Base-by-base conservation (phyloP, 2,329 filamentous ascomycete species). In the Pseudofabraea citricarpa region DNA sequence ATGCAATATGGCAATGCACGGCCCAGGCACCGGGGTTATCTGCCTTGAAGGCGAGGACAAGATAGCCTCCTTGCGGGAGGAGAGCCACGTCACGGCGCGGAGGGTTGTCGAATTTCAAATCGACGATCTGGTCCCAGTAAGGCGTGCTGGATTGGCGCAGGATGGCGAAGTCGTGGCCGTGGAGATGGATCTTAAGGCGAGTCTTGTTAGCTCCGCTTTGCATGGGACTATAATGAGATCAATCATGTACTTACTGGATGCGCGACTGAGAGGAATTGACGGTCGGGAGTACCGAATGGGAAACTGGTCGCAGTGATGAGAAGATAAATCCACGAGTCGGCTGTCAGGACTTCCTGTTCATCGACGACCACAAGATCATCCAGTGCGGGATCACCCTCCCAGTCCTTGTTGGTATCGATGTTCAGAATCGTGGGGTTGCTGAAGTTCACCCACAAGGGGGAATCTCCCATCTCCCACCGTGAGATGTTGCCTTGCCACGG, bases 21-120 rank as follows among this genome's bases (percentile, higher is more conserved):
- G 72, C 55, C 71, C 71, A 74, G 0, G 60, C 57, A 1, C 72
- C 72, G 3, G 72, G 68, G 55, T 75, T 77, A 42, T 67, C 63
- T 0, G 66, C 65, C 50, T 72, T 61, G 47, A 73, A 70, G 3
- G 70, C 72, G 42, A 77, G 59, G 21, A 73, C 68, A 4, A 74
- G 43, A 53, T 70, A 69, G 3, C 43, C 43, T n/a, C 20, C 22
- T 3, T 18, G 26, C 8, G 36, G 36, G 9, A 76, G 59, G 50
- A 72, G 64, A 9, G 70, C 69, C 2, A 69, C 67, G 51, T 76
- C 73, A 24, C 74, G 65, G 5, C 74, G 67, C 24, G 68, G 64
- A 1, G 73, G 71, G 50, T 74, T 75, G 5, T 52, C 43, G 1
- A 57, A 44, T 22, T 44, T 29, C 23, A 32, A 13, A n/a, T 10